Evolutionary conservation across 2,329 filamentous ascomycete species (phyloP), one percentile per base, ranked within the genome.

Genomic region (Cladophialophora bantiana): DNA sequence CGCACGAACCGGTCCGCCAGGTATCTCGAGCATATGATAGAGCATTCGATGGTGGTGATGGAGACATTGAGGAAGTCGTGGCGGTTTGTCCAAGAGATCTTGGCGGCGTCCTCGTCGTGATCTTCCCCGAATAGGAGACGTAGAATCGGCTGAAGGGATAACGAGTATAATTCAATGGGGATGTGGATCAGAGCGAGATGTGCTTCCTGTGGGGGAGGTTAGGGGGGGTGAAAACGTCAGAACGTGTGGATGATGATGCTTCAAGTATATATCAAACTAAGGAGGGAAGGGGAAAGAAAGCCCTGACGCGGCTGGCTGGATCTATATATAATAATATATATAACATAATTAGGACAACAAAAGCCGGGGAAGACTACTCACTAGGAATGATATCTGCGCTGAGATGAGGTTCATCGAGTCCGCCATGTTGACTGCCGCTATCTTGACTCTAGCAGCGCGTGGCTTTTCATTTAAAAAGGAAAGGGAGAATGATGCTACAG

Each of bases 11-110:
- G 85, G 55, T 87, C 83, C 6, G 92, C 90, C 80, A 93, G 90
- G 50, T 86, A 84, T 66, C 88, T 87, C 69, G 94, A 90, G 76
- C 94, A 98, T 62, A 96, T 93, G 60, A 99, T 86, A 3, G 93
- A 97, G 80, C 93, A 96, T 79, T 97, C 95, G 63, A 96, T 87
- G 0, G 93, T 92, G 0, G 94, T 98, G 74, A 98, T 86, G 69
- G 92, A 96, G 72, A 99, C 89, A 78, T 98, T 98, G 77, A 97
- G 86, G 78, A 99, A 98, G 53, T 89, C 88, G 78, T 95, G 90
- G 75, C 83, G 82, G 69, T 77, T 82, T 15, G 79, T 80, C 84
- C 80, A 83, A 71, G 65, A 75, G 38, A 59, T 62, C 56, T 50
- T 72, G 60, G 57, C 73, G 12, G 75, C 73, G 38, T 78, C 75